Base-by-base conservation (phyloP, 352 stramenopile species). In the Phytophthora cryptogea region DNA sequence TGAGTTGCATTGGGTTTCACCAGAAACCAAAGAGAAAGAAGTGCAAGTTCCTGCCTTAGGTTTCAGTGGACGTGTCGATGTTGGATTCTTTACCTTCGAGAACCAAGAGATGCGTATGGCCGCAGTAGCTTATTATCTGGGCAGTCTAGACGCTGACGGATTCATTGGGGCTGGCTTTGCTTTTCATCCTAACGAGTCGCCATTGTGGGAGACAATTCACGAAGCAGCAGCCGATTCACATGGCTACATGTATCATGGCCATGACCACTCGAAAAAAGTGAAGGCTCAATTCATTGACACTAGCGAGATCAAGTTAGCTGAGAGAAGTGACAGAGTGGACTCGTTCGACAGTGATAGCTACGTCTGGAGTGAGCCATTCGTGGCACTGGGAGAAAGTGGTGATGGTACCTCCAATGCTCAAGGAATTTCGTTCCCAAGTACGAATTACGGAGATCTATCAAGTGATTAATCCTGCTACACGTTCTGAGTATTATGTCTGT, bases 151-250 rank as follows among this genome's bases (percentile, higher is more conserved):
- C 3, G 74, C 76, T 5, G 68, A 66, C 35, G 78, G 80, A 0
- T 90, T 90, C 54, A 71, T 90, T 41, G 78, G 80, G 9, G 53
- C 83, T 17, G 72, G 80, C 1, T 80, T 82, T 42, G 64, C 68
- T 8, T 78, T 72, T 23, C 66, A 68, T 13, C 54, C 60, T 0
- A 32, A 54, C 4, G 46, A 64, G 10, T 82, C 80, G 7, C 63
- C 67, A 20, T 60, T 85, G 27, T 89, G 78, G 78, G 58, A 63
- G 20, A 63, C 69, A 33, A 54, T 80, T 7, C 28, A 64, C 14
- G n/a, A 60, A 13, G 14, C 44, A 35, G 17, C 17, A 23, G 31
- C 28, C 27, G 43, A 59, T 11, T 32, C 36, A 0, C 30, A 39
- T 2, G 54, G 58, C 32, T 79, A 76, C 39, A 48, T 60, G 35